A percentile compares a stretch with the other conserved stretches of the same genome.
phyloP scores from a whole-genome alignment of 768 basidiomycete species.

The Lentinus brumalis region DNA sequence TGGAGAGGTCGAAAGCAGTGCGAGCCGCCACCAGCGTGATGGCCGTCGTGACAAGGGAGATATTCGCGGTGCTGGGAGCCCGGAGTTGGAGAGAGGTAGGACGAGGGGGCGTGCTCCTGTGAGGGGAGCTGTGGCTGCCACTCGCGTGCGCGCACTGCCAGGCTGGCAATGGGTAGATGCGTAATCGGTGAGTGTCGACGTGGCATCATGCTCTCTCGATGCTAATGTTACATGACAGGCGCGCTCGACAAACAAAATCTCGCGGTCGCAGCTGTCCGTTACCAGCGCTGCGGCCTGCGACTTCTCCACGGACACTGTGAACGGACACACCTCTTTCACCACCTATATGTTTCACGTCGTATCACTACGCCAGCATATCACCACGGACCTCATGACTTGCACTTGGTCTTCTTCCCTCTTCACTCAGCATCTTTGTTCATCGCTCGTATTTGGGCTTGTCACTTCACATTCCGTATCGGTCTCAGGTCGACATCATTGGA shows the following conservation, averaged over 20 bases:
- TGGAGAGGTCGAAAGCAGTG: neutral
- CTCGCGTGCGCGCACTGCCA: neutral
- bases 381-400: neutral
- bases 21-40: neutral
- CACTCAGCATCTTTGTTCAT: neutral
- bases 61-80: neutral
- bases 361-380: neutral
- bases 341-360: neutral
- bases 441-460: neutral
- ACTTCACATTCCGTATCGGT: neutral
- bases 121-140: neutral
- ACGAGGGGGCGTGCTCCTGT: constrained; percentile 7
- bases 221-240: neutral
- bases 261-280: neutral
- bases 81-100: constrained; percentile 11
- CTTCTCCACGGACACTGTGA: neutral
- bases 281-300: too few species aligned
- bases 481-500: neutral
- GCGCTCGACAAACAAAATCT: neutral
- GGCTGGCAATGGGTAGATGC: constrained; percentile 7
- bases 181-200: neutral
- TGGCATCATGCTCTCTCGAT: neutral
- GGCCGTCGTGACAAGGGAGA: neutral
- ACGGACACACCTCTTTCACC: constrained; percentile 2
- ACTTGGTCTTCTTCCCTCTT: neutral